These are phyloP conservation scores for Thelonectria rubi DNA, from an alignment of 2,329 filamentous ascomycete species.

Conservation along the genomic window DNA sequence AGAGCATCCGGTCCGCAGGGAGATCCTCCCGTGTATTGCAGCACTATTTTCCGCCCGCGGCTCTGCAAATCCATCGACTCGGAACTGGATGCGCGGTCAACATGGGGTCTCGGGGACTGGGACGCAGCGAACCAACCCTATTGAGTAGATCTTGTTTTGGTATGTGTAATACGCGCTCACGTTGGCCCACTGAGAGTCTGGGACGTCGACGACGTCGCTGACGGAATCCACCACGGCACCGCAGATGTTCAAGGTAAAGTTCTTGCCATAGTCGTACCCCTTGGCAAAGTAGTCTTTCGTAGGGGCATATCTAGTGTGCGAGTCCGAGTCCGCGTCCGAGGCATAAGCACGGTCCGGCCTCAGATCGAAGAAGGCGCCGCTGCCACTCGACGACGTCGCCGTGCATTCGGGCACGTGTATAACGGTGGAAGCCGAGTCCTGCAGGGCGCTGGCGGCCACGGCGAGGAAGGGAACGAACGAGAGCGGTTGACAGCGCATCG, in stretches of 20 bases:
- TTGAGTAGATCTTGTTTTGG: constrained; percentile 73
- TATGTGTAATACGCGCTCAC: constrained; percentile 81
- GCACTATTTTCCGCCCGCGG: constrained; percentile 77
- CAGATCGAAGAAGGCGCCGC: constrained; percentile 68
- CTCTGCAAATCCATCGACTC: constrained; percentile 63
- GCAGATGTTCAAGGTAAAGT: constrained; percentile 88
- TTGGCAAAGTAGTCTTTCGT: constrained; percentile 68
- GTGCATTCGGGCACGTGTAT: constrained; percentile 61
- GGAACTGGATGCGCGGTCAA: constrained; percentile 41
- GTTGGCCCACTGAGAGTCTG: constrained; percentile 71
- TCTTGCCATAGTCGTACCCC: constrained; percentile 80
- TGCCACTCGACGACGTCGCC: constrained; percentile 63
- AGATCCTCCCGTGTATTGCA: constrained; percentile 81
- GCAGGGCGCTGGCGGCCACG: constrained; percentile 46
- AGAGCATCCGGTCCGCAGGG: constrained; percentile 66
- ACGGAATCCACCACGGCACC: constrained; percentile 75
- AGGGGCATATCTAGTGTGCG: constrained; percentile 52
- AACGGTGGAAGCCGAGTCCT: constrained; percentile 53
- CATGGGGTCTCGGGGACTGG: constrained; percentile 11
- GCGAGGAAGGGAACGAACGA: constrained; percentile 50
- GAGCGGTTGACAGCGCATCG: constrained; percentile 42
- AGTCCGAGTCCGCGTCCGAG: constrained; percentile 53
- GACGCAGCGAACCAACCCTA: constrained; percentile 65
- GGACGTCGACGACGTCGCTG: constrained; percentile 70
- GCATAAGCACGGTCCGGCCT: constrained; percentile 62